Evolutionary conservation across 495 filamentous ascomycete genomes (phyloP), one percentile per base, ranked within the genome.

Genomic region (Acidomyces sp.): DNA sequence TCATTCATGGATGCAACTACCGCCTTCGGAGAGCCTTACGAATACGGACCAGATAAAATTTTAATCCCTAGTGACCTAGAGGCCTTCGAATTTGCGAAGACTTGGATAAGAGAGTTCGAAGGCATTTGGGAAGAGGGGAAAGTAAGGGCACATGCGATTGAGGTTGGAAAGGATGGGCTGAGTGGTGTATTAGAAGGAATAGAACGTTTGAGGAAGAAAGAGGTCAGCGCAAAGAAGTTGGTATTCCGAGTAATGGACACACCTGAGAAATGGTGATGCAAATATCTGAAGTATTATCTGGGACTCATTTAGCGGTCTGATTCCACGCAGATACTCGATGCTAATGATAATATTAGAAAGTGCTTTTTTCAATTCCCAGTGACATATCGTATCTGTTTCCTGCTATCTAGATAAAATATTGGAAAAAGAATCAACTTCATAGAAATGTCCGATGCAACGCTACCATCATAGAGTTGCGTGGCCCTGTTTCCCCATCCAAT

Each of bases 221-320:
- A 62, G 48, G 64, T 77, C 15, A 73, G 69, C 45, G 74, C 69
- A 16, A 56, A 62, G 49, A 80, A 78, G 59, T 41, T 78, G 35
- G 72, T 80, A 21, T 57, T 55, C 15, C 26, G 26, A 9, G n/a
- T 29, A 9, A 13, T 9, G 26, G 5, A 5, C 34, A 21, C 22
- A 18, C 13, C 11, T 24, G 11, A n/a, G n/a, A n/a, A n/a, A n/a
- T n/a, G n/a, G n/a, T n/a, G n/a, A n/a, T n/a, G n/a, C n/a, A n/a
- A n/a, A n/a, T n/a, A n/a, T n/a, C n/a, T n/a, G n/a, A n/a, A n/a
- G n/a, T n/a, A n/a, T n/a, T n/a, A n/a, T n/a, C n/a, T n/a, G n/a
- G n/a, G n/a, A n/a, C n/a, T n/a, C n/a, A n/a, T n/a, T n/a, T n/a
- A n/a, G n/a, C n/a, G n/a, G n/a, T n/a, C n/a, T n/a, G n/a, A n/a